Evolutionary conservation across 2,329 filamentous ascomycete species (phyloP).

Genomic region (Colletotrichum sansevieriae): DNA sequence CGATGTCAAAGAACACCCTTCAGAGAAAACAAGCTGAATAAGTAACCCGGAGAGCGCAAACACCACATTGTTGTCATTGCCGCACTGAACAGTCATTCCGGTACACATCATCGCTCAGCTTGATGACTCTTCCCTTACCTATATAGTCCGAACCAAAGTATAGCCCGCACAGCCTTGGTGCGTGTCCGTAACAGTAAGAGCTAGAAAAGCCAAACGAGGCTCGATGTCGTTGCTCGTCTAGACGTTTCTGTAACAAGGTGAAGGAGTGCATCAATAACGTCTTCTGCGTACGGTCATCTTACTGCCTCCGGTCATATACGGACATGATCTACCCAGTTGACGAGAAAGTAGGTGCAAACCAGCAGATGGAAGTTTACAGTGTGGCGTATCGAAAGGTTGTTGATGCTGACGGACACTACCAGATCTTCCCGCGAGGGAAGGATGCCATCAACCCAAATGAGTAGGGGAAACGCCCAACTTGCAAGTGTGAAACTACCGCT

Average conservation of each 20-base stretch:
- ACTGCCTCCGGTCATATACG: neutral
- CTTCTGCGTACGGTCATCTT: too few relatives aligned
- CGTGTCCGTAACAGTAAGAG: constrained; percentile 10
- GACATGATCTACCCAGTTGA: constrained; percentile 6
- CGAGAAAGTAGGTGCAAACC: constrained; percentile 1
- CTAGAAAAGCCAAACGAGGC: constrained; percentile 12
- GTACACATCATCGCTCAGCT: constrained; percentile 7
- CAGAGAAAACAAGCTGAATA: neutral
- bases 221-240: neutral
- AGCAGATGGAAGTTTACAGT: constrained; percentile 27
- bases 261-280: neutral
- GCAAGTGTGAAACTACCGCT: constrained; percentile 7
- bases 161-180: neutral
- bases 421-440: constrained; percentile 19
- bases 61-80: constrained; percentile 9
- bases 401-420: constrained; percentile 28
- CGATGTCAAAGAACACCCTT: constrained; percentile 5
- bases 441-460: neutral
- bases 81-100: constrained; percentile 11
- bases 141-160: neutral
- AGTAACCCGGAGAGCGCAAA: neutral
- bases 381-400: constrained; percentile 28
- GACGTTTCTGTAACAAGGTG: constrained; percentile 2
- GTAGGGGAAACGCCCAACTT: constrained; percentile 19
- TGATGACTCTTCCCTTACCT: neutral